These are phyloP conservation scores for Neurospora sp. DNA, from an alignment of 2,329 filamentous ascomycete genomes.

Conservation along the genomic window DNA sequence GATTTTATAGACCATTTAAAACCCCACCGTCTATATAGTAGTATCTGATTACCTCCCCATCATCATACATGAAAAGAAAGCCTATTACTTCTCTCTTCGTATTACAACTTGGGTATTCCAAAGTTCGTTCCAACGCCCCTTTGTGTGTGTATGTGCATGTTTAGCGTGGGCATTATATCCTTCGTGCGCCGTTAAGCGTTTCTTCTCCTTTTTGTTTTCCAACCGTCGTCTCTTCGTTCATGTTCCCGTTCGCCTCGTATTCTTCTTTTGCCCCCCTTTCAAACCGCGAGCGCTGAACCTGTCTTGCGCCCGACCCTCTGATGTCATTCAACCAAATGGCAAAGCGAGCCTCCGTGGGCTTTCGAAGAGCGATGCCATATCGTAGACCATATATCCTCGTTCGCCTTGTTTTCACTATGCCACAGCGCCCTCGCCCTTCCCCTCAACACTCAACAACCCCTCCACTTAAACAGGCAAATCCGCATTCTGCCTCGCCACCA, in stretches of 20 bases:
- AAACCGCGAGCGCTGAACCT: neutral
- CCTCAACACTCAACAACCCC: neutral
- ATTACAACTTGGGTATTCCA: neutral
- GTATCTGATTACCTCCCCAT: neutral
- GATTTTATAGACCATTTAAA: neutral
- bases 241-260: neutral
- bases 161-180: neutral
- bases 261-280: neutral
- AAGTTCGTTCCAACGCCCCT: neutral
- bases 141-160: neutral
- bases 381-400: neutral
- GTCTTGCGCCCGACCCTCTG: neutral
- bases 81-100: neutral
- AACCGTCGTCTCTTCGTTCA: neutral
- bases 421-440: neutral
- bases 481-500: conserved; percentile 57
- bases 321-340: neutral
- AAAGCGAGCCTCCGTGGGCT: neutral
- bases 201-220: neutral
- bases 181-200: neutral
- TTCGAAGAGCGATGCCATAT: neutral
- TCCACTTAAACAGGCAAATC: conserved; percentile 64
- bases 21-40: neutral
- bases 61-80: neutral
- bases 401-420: neutral